Percentiles rank a stretch among this genome's conserved stretches.
These are phyloP conservation scores for Jamesozyma gamospora DNA, from an alignment of 805 yeast species.

Conservation along the genomic window DNA sequence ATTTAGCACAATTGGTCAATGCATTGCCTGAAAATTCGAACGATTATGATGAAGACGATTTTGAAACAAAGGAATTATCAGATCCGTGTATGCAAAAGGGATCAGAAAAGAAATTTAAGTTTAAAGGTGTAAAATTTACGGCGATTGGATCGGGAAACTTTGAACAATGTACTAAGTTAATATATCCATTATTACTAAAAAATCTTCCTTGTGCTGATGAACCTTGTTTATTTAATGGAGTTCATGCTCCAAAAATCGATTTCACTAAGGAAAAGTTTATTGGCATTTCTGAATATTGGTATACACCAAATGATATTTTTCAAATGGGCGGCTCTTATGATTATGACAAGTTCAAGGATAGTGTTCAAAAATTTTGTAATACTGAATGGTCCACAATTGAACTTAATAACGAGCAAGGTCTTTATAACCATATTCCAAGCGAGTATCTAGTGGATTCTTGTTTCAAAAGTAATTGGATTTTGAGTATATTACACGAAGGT, in stretches of 20 bases:
- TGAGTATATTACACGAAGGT: conserved; percentile 84
- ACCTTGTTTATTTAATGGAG: conserved; percentile 91
- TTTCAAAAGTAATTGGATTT: conserved; percentile 91
- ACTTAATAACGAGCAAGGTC: conserved; percentile 41
- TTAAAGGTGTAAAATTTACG: conserved; percentile 37
- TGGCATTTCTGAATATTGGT: conserved; percentile 96
- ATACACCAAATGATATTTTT: conserved; percentile 87
- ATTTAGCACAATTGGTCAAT: conserved; percentile 46
- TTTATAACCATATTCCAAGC: conserved; percentile 46
- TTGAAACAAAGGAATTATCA: conserved; percentile 29
- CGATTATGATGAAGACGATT: conserved; percentile 38
- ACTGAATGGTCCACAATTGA: conserved; percentile 57
- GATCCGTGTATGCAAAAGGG: conserved; percentile 82
- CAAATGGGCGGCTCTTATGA: conserved; percentile 83
- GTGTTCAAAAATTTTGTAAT: conserved; percentile 65
- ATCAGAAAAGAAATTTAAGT: conserved; percentile 38
- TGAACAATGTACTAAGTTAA: conserved; percentile 56
- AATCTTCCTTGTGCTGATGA: conserved; percentile 74
- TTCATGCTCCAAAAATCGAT: conserved; percentile 84
- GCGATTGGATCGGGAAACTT: conserved; percentile 73
- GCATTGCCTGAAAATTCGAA: conserved; percentile 41
- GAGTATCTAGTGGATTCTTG: conserved; percentile 66
- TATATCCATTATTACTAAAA: conserved; percentile 69
- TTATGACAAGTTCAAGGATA: conserved; percentile 54
- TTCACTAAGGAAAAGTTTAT: conserved; percentile 73